These are phyloP conservation scores for Ascocoryne sarcoides DNA, from an alignment of 2,329 filamentous ascomycete species.

Conservation along the genomic window DNA sequence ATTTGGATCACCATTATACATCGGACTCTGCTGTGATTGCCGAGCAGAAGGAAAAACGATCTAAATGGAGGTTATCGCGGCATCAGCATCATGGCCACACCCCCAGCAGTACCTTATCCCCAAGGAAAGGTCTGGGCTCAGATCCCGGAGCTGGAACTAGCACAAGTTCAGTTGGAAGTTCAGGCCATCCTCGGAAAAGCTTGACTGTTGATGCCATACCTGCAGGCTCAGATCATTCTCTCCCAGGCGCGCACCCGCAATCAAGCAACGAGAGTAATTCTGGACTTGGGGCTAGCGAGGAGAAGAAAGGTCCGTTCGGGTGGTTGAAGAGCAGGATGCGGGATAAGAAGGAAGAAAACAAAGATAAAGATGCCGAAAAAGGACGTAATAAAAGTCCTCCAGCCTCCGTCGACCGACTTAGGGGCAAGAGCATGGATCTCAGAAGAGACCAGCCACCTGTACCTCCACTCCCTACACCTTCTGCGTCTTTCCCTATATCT, in stretches of 20 bases:
- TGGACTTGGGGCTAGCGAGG: conserved; percentile 19
- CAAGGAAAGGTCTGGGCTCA: conserved; percentile 44
- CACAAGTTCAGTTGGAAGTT: conserved; percentile 59
- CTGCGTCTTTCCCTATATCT: too few relatives aligned
- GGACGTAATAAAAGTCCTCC: conserved; percentile 26
- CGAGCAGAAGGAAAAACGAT: conserved; percentile 59
- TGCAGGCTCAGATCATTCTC: conserved; percentile 22
- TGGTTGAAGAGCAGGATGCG: conserved; percentile 58
- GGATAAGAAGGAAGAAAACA: conserved; percentile 36
- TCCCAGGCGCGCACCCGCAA: conserved; percentile 18
- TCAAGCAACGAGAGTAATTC: conserved; percentile 28
- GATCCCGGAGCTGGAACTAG: conserved; percentile 58
- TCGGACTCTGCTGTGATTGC: conserved; percentile 43
- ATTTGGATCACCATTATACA: conserved; percentile 53
- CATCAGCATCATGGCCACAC: conserved; percentile 46
- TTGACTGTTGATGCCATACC: conserved; percentile 34
- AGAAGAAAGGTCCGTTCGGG: conserved; percentile 50
- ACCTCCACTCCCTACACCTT: too few relatives aligned
- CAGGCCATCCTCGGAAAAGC: conserved; percentile 36
- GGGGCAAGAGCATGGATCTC: conserved; percentile 25
- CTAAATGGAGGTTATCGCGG: conserved; percentile 63
- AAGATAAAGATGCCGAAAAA: conserved; percentile 22
- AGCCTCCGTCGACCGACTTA: conserved; percentile 19
- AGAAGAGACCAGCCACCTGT: conserved; percentile 16
- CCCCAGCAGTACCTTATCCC: conserved; percentile 33